Conservation (phyloP, 2,329 filamentous ascomycete species). For the Coniosporium tulheliwenetii region DNA sequence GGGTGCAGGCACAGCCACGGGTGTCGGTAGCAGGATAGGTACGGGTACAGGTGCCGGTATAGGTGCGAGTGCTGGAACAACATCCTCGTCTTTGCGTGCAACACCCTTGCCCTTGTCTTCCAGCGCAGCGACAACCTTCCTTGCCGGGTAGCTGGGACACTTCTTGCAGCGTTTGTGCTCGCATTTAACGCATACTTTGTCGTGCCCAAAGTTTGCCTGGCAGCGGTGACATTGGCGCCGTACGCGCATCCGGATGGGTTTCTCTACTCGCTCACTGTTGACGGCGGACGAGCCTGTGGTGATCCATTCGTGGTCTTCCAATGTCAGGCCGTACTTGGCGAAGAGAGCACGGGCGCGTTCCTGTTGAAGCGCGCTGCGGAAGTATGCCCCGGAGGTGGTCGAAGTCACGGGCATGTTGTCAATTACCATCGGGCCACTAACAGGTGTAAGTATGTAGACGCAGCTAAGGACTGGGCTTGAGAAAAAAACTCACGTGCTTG, state of each 20-base stretch:
- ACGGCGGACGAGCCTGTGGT: conserved; percentile 11
- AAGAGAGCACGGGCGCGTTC: conserved; percentile 21
- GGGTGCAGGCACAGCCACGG: too few species aligned
- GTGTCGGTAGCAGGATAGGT: too few species aligned
- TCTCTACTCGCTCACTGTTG: conserved; percentile 44
- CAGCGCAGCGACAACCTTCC: conserved; percentile 30
- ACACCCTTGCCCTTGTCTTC: background rate
- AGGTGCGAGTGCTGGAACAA: background rate
- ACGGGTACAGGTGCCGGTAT: background rate
- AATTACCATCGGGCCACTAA: background rate
- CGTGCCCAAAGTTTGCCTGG: conserved; percentile 53
- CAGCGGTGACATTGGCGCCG: conserved; percentile 73
- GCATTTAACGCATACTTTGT: conserved; percentile 62
- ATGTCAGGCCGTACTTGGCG: conserved; percentile 24
- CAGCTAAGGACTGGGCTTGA: background rate
- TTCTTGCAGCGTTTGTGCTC: conserved; percentile 67
- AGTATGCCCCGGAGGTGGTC: background rate
- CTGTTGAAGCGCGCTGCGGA: background rate
- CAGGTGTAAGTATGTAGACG: background rate
- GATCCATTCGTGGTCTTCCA: conserved; percentile 20
- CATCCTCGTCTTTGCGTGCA: background rate
- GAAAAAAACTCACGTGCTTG: background rate
- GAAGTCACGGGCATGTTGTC: too few species aligned
- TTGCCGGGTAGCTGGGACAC: conserved; percentile 59
- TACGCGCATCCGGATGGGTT: conserved; percentile 62